Conservation (phyloP, 306 rosid genomes). For the Arachis hypogaea region DNA sequence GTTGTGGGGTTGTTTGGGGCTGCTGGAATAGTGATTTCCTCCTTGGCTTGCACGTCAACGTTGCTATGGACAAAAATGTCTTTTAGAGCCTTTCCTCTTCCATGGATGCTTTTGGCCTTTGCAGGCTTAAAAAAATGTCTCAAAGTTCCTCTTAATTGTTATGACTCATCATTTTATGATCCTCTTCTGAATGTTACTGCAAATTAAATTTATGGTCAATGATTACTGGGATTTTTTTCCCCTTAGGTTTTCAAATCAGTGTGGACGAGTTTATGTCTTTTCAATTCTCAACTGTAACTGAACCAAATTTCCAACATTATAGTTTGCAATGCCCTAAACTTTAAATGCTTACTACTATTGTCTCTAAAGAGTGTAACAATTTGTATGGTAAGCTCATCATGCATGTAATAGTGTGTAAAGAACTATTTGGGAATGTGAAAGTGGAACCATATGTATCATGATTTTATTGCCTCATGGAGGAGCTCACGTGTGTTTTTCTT, state of each 20-base stretch:
- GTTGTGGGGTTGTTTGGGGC: background rate
- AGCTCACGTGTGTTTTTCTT: constrained; percentile 9
- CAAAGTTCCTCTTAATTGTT: background rate
- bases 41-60: constrained; percentile 27
- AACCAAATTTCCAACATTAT: background rate
- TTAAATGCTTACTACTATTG: background rate
- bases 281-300: background rate
- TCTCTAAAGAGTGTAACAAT: constrained; percentile 1
- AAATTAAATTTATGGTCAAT: constrained; percentile 7
- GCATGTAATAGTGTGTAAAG: background rate
- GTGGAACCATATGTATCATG: constrained; percentile 24
- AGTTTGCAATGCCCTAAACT: constrained; percentile 1
- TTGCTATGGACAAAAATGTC: constrained; percentile 9
- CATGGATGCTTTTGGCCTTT: background rate
- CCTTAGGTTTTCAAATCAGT: too few species aligned
- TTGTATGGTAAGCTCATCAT: background rate
- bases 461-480: constrained; percentile 25
- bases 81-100: background rate
- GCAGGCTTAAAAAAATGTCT: background rate
- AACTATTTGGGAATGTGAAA: constrained; percentile 2
- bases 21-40: constrained; percentile 4
- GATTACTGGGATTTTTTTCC: background rate
- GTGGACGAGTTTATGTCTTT: background rate
- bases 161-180: constrained; percentile 8
- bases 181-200: constrained; percentile 13